phyloP scores from a whole-genome alignment of 139 green algal genomes.

The Edaphochlamys debaryana region DNA sequence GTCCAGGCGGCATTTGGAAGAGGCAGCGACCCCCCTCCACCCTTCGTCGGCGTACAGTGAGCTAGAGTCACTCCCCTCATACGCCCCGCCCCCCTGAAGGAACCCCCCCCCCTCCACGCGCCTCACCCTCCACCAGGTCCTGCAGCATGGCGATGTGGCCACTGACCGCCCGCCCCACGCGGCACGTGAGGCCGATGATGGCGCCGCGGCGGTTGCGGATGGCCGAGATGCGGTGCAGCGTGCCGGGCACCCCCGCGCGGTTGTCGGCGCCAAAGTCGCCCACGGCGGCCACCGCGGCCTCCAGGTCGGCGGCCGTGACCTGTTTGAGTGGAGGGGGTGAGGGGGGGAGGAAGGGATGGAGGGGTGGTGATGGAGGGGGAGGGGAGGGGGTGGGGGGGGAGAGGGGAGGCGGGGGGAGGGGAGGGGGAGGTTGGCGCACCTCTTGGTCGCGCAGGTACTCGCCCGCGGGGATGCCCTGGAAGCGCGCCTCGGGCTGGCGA shows the following conservation, averaged over 20 bases:
- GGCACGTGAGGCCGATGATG: constrained; percentile 94
- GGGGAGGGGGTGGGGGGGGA: no score
- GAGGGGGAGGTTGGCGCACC: constrained; percentile 42
- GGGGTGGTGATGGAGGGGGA: no score
- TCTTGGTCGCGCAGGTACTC: constrained; percentile 62
- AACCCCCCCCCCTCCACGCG: no score
- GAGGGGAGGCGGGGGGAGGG: no score
- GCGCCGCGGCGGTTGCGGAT: constrained; percentile 85
- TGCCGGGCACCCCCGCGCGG: constrained; percentile 89
- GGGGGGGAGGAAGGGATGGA: no score
- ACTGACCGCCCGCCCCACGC: constrained; percentile 92
- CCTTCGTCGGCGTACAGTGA: no score
- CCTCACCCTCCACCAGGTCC: constrained; percentile 84
- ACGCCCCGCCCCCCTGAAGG: no score
- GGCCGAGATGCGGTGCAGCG: constrained; percentile 92
- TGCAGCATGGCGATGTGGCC: constrained; percentile 95
- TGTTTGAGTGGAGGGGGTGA: no score
- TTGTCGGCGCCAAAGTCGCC: constrained; percentile 91
- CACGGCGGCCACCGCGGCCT: constrained; percentile 55
- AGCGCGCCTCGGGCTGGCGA: constrained; percentile 75
- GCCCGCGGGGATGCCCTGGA: constrained; percentile 57
- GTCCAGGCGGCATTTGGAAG: no score
- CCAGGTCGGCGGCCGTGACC: constrained; percentile 76
- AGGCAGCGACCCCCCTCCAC: no score
- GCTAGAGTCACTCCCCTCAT: no score